Percentiles rank a stretch among this genome's conserved stretches.
These are phyloP conservation scores for Colletotrichum coccodes DNA, from an alignment of 2,329 filamentous ascomycete species.

Conservation along the genomic window DNA sequence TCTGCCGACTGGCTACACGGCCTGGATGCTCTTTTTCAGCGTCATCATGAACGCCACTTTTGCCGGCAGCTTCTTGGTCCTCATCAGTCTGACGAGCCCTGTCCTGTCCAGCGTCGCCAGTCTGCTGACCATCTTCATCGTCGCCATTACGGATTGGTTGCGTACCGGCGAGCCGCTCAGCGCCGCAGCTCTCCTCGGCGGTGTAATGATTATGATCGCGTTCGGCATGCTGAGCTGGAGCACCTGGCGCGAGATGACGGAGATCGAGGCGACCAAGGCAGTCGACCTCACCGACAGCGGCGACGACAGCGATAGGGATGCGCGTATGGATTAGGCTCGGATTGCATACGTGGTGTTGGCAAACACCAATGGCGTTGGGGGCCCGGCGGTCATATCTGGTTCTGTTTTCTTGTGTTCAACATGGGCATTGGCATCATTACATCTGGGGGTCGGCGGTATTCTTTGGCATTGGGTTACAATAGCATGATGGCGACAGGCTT, in stretches of 20 bases:
- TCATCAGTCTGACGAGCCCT: slow-evolving; percentile 92
- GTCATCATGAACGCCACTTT: slow-evolving; percentile 91
- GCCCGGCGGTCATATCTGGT: neutral
- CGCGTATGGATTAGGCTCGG: slow-evolving; percentile 40
- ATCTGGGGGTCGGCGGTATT: neutral
- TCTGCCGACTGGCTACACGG: slow-evolving; percentile 80
- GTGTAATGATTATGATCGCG: slow-evolving; percentile 85
- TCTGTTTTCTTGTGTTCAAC: slow-evolving; percentile 11
- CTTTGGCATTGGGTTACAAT: slow-evolving; percentile 10
- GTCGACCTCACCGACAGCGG: slow-evolving; percentile 56
- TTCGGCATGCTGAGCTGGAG: slow-evolving; percentile 91
- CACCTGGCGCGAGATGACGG: slow-evolving; percentile 92
- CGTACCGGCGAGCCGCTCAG: slow-evolving; percentile 82
- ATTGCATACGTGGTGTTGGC: slow-evolving; percentile 23
- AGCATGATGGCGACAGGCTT: slow-evolving; percentile 5
- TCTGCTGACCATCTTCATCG: slow-evolving; percentile 95
- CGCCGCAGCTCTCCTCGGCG: slow-evolving; percentile 81
- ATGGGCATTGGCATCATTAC: slow-evolving; percentile 15
- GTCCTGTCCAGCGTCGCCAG: slow-evolving; percentile 93
- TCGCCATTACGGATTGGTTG: slow-evolving; percentile 90
- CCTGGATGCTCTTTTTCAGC: slow-evolving; percentile 81
- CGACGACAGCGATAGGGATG: slow-evolving; percentile 56
- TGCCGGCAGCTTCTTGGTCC: slow-evolving; percentile 89
- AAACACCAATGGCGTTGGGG: slow-evolving; percentile 27
- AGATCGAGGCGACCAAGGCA: slow-evolving; percentile 75